Conservation (phyloP, 2,329 filamentous ascomycete species). For the Nemania abortiva region DNA sequence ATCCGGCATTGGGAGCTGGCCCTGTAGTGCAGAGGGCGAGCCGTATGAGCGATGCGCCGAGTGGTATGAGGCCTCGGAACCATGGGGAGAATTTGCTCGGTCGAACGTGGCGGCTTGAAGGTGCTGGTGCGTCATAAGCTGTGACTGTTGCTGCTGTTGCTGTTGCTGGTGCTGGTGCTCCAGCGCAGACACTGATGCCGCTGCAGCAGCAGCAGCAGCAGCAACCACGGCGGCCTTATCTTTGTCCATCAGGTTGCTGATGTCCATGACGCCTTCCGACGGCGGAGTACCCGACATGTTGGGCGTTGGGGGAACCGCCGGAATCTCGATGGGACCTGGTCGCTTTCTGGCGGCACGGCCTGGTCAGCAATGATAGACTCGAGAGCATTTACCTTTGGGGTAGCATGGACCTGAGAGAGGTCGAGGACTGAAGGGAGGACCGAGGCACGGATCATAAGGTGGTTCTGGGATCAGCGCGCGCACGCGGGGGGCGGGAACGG, state of each 20-base stretch:
- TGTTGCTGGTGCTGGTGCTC: slow-evolving; percentile 27
- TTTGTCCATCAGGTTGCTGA: slow-evolving; percentile 51
- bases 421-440: slow-evolving; percentile 21
- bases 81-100: slow-evolving; percentile 68
- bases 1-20: slow-evolving; percentile 60
- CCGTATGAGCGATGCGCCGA: slow-evolving; percentile 65
- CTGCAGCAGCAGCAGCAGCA: slow-evolving; percentile 44
- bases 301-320: slow-evolving; percentile 14
- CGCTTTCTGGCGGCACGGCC: slow-evolving; percentile 21
- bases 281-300: slow-evolving; percentile 52
- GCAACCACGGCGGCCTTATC: slow-evolving; percentile 47
- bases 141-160: slow-evolving; percentile 36
- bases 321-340: slow-evolving; percentile 24
- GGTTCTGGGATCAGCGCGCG: slow-evolving; percentile 18
- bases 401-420: neutral
- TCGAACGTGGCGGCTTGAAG: slow-evolving; percentile 57
- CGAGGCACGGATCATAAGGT: slow-evolving; percentile 31
- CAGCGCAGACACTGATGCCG: slow-evolving; percentile 40
- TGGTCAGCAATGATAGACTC: slow-evolving; percentile 29
- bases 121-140: slow-evolving; percentile 48
- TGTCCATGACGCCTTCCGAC: slow-evolving; percentile 52
- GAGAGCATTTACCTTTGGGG: neutral
- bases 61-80: slow-evolving; percentile 70
- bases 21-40: slow-evolving; percentile 66
- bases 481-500: neutral